Evolutionary conservation across 139 green algal genomes (phyloP), one percentile per base, ranked within the genome.

Genomic region (Ettlia oleoabundans): DNA sequence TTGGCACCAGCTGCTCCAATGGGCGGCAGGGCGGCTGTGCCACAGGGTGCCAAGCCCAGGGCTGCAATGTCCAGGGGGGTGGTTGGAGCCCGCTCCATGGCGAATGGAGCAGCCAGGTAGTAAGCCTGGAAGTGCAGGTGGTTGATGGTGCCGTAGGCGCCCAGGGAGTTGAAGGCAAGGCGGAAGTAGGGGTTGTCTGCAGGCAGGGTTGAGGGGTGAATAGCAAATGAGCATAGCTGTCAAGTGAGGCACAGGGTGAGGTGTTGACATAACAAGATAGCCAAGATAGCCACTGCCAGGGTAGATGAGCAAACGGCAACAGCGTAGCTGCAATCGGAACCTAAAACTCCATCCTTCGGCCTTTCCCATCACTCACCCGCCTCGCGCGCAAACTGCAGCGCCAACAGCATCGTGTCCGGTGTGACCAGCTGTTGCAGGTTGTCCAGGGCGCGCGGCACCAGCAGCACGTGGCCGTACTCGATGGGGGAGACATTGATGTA

Each of bases 401-500:
- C 96, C 38, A 97, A 83, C 35, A 94, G 87, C 58, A 98, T 73
- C 0, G 88, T 91, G 13, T 82, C 64, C 0, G 82, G 65, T n/a
- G 85, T 78, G 28, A 98, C 84, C 13, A 94, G 79, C 85, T 91
- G 88, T 18, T 71, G 88, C 15, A 97, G 80, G 64, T 78, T 74
- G 79, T 96, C 89, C 52, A 96, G 78, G 22, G 97, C 94, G 18
- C 92, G 82, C 0, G 97, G 97, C 52, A 98, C 93, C 33, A 99
- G 93, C 84, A 99, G 92, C 64, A 99, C 93, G 85, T 99, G 97
- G 19, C 96, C 96, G 81, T 99, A 98, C 89, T 99, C 97, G 67
- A 99, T 99, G 55, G 97, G 97, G 28, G 89, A 93, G 22, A 98
- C 95, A 86, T 99, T 99, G 86, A 99, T 99, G 81, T 98, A 81